These are phyloP conservation scores for Fraxinus xanthoxyloides DNA, from an alignment of 305 asterid genomes.

Conservation along the genomic window DNA sequence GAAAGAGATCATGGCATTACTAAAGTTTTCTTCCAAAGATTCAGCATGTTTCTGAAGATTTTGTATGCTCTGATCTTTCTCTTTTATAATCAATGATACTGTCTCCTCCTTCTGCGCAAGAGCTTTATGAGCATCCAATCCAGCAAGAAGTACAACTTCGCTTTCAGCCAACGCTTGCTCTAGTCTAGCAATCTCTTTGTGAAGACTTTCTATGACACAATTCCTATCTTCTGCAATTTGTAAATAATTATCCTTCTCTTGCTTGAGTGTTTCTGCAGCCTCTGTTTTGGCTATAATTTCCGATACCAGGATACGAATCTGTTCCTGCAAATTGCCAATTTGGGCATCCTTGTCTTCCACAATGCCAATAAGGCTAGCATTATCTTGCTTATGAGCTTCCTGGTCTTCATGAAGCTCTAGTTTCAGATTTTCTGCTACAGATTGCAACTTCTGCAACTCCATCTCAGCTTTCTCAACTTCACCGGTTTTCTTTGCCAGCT, in stretches of 20 bases:
- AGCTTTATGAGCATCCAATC: constrained; percentile 22
- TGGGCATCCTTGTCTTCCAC: constrained; percentile 32
- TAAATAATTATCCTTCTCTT: constrained; percentile 34
- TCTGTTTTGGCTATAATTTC: constrained; percentile 25
- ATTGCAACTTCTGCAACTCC: constrained; percentile 31
- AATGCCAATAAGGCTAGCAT: constrained; percentile 21
- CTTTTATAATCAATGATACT: constrained; percentile 19
- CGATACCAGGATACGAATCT: constrained; percentile 27
- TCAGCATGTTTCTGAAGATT: constrained; percentile 30
- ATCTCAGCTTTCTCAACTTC: constrained; percentile 30
- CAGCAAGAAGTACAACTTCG: constrained; percentile 24
- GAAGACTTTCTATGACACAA: constrained; percentile 30
- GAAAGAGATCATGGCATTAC: constrained; percentile 21
- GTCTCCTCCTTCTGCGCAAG: constrained; percentile 30
- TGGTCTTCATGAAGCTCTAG: constrained; percentile 28
- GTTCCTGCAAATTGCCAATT: constrained; percentile 32
- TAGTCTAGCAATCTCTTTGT: constrained; percentile 30
- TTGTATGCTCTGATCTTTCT: constrained; percentile 32
- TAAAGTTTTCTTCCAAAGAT: constrained; percentile 27
- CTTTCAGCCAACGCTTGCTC: constrained; percentile 30
- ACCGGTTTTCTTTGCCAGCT: constrained; percentile 30
- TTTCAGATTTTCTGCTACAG: constrained; percentile 31
- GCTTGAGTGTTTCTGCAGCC: constrained; percentile 31
- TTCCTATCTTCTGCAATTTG: constrained; percentile 38
- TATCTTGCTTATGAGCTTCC: constrained; percentile 31